Base-by-base conservation (phyloP, 2,329 filamentous ascomycete species). In the Penicillium crustosum region DNA sequence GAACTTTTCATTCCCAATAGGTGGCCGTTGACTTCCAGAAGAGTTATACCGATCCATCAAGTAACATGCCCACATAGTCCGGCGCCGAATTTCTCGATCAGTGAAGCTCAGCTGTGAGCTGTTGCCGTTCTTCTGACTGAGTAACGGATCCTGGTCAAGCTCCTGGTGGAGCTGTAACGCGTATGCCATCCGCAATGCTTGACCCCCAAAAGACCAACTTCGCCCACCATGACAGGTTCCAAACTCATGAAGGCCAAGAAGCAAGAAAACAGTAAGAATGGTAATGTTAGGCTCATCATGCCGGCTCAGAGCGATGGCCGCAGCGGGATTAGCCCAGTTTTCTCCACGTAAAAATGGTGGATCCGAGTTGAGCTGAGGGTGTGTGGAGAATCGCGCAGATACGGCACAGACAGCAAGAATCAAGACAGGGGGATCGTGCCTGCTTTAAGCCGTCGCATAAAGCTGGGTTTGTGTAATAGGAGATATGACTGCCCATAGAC, bases 51-150 rank as follows among this genome's bases (percentile, higher is more conserved):
- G 87, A 72, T 99, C 94, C 93, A 97, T 97, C 56, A 97, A 76
- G 69, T 96, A 96, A 71, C 93, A 97, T 13, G 93, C 90, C 94
- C 94, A 99, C 93, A 99, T 97, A 2, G 92, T 94, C 56, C 94
- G 85, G 65, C 94, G 82, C 59, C 94, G 85, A 53, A 97, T 97
- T 73, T 99, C 94, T 29, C 91, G 88, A 73, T 97, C 94, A 17
- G 93, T 91, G 66, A 94, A 94, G 70, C 91, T 96, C 52, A 94
- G 82, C 61, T 89, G 85, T 2, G 83, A 82, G 13, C 83, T 80
- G 38, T 79, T 78, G 19, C 68, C 72, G 21, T 83, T 82, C 41
- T 84, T 83, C n/a, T 82, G 79, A n/a, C 83, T 83, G n/a, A 72
- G 48, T 36, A 85, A 76, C 0, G 90, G 89, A 65, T 96, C 91